Percentiles rank a stretch among this genome's conserved stretches.
phyloP scores from a whole-genome alignment of 257 asterid genomes.

The Forsythia viridissima region DNA sequence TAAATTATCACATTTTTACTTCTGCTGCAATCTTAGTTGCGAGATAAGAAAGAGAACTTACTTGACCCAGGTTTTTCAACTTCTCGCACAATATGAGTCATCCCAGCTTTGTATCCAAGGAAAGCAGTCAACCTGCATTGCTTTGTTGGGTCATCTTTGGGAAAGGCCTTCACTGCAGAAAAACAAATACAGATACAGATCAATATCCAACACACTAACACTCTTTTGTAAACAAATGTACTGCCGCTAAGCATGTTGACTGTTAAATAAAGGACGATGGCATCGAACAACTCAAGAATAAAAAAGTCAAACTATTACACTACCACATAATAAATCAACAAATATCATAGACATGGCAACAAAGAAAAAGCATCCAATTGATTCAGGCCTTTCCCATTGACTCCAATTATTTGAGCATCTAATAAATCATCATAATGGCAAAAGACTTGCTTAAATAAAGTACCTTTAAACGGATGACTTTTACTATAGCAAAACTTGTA shows the following conservation, averaged over 20 bases:
- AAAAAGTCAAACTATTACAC: not conserved
- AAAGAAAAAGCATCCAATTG: not conserved
- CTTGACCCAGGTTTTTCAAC: conserved; percentile 94
- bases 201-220: not conserved
- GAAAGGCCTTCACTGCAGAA: conserved; percentile 80
- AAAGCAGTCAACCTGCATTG: conserved; percentile 73
- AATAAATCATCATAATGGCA: not conserved
- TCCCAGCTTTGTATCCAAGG: conserved; percentile 84
- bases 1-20: not conserved
- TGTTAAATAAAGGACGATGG: not conserved
- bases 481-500: not conserved
- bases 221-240: not conserved
- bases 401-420: not conserved
- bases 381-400: not conserved
- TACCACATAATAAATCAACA: not conserved
- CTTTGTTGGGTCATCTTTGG: conserved; percentile 64
- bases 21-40: not conserved
- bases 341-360: not conserved
- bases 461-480: not conserved
- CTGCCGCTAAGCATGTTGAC: not conserved
- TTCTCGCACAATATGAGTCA: conserved; percentile 87
- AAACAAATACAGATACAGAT: not conserved
- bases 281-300: not conserved
- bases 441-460: not conserved
- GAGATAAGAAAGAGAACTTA: conserved; percentile 25